Conservation (phyloP, 306 rosid species). For the Lagenaria siceraria region DNA sequence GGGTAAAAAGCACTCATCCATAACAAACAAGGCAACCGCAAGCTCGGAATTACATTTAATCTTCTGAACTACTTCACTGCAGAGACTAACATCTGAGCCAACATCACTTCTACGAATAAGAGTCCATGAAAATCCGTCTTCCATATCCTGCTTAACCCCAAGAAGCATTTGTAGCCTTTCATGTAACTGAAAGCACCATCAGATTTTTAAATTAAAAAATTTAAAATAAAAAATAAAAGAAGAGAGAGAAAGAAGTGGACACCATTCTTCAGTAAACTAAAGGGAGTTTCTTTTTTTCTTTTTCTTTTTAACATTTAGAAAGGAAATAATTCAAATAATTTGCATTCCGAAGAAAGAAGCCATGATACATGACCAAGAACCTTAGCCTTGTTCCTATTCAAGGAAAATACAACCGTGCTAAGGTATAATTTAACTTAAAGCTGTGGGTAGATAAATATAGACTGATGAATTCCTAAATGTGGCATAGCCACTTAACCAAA, state of each 20-base stretch:
- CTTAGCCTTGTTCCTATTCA: neutral
- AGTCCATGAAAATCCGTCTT: constrained; percentile 79
- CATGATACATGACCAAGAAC: neutral
- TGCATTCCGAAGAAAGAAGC: neutral
- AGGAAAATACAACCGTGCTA: neutral
- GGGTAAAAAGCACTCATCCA: constrained; percentile 97
- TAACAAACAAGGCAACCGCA: constrained; percentile 68
- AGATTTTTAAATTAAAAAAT: constrained; percentile 12
- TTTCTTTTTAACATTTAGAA: neutral
- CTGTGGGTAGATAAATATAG: neutral
- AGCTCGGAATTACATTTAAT: constrained; percentile 69
- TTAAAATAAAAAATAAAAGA: no score
- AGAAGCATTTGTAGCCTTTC: constrained; percentile 52
- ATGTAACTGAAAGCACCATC: constrained; percentile 32
- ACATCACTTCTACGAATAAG: constrained; percentile 53
- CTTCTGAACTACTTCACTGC: constrained; percentile 27
- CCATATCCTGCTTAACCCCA: constrained; percentile 70
- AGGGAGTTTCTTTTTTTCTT: no score
- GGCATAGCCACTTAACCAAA: neutral
- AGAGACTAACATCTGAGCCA: constrained; percentile 26
- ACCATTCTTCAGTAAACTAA: neutral
- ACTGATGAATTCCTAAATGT: neutral
- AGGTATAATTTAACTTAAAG: neutral
- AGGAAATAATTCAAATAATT: neutral
- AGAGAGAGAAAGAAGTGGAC: no score